Base-by-base conservation (phyloP, 345 rosid genomes). In the Carallia brachiata region DNA sequence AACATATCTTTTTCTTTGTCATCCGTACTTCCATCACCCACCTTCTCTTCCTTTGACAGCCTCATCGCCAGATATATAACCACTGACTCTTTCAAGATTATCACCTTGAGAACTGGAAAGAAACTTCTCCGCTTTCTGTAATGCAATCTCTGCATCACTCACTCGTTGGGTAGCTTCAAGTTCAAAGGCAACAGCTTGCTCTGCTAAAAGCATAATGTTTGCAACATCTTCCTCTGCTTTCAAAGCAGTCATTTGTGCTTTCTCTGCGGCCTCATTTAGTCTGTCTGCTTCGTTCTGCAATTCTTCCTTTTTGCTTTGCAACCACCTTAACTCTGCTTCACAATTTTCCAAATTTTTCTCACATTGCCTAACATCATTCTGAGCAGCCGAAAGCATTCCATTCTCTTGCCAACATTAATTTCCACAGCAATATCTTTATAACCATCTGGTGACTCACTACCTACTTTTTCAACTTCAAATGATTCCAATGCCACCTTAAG, bases 101-200 rank as follows among this genome's bases (percentile, higher is more conserved):
- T 88, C 88, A 75, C 65, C 70, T 71, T 52, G 70, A 48, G 84
- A 83, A 77, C 64, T 81, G 73, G 83, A 84, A 55, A 83, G 76
- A 52, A 73, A 83, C 75, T 87, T 91, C 76, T 89, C 96, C 53
- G 88, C 88, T 76, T 78, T 88, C 75, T 81, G 86, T 63, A 91
- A 78, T 58, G 90, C 91, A 82, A 91, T 89, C 84, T 91, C 93
- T 13, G 97, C 91, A 75, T 90, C 97, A 66, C 76, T 85, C 63
- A 86, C 87, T 50, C 66, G 73, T 66, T 90, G 86, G 53, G 87
- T 71, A 78, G 96, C 96, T 82, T 91, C 96, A 34, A 91, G 82
- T 73, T 91, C 97, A 78, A 86, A 83, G n/a, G 97, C 98, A 74
- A 94, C 97, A 67, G 97, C 98, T 81, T 91, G 90, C 84, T 94